Conservation (phyloP, 2,329 filamentous ascomycete genomes). For the Clarireedia paspali region DNA sequence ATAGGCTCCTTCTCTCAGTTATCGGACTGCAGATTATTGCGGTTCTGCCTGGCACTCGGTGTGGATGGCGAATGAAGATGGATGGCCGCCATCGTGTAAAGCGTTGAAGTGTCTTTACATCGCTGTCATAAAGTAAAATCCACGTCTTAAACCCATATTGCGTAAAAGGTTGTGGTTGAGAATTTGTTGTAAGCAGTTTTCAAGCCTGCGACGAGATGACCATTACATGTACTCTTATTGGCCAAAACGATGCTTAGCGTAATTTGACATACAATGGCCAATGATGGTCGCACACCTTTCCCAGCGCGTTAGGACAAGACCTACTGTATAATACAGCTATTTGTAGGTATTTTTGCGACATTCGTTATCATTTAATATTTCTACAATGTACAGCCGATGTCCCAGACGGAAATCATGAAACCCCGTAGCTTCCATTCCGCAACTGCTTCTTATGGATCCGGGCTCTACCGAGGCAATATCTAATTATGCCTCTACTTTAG, state of each 20-base stretch:
- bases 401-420: background rate
- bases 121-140: too few relatives aligned
- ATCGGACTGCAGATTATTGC: too few relatives aligned
- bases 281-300: background rate
- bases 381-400: background rate
- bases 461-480: background rate
- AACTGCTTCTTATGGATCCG: too few relatives aligned
- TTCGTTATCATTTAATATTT: background rate
- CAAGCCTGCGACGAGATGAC: background rate
- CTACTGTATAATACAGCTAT: background rate
- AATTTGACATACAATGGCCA: background rate
- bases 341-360: too few relatives aligned
- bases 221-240: conserved; percentile 4
- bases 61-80: too few relatives aligned
- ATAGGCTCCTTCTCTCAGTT: too few relatives aligned
- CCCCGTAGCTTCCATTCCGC: too few relatives aligned
- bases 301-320: background rate
- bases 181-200: background rate
- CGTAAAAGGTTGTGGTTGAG: background rate
- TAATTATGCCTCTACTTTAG: conserved; percentile 14
- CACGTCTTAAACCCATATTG: too few relatives aligned
- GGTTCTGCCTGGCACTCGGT: too few relatives aligned
- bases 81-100: too few relatives aligned
- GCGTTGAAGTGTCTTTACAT: too few relatives aligned
- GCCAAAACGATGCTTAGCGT: background rate